Conservation (phyloP, 1,284 basidiomycete species). For the Sporisorium sorghi region DNA sequence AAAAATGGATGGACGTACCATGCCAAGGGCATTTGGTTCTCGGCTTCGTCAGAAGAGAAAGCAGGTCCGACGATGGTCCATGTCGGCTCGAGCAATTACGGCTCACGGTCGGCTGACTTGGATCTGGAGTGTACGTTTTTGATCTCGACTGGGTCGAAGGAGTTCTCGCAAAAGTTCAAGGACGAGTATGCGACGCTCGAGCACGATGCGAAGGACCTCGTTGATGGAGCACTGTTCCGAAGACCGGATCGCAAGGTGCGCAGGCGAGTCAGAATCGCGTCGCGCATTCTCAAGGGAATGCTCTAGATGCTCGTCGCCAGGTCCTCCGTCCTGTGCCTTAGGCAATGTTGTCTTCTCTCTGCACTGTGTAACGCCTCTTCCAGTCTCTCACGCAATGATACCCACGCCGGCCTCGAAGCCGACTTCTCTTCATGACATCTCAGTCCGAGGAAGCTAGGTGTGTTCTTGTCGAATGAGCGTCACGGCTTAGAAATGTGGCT, state of each 20-base stretch:
- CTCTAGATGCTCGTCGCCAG: conserved; percentile 23
- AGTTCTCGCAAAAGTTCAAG: conserved; percentile 66
- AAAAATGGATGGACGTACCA: conserved; percentile 97
- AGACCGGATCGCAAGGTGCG: conserved; percentile 76
- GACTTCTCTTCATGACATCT: no score
- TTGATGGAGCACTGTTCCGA: conserved; percentile 72
- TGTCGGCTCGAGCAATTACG: conserved; percentile 95
- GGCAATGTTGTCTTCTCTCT: no score
- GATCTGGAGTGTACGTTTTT: conserved; percentile 94
- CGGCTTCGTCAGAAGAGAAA: conserved; percentile 4
- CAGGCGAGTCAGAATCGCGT: conserved; percentile 71
- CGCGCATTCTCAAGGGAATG: conserved; percentile 61
- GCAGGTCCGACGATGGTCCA: conserved; percentile 74
- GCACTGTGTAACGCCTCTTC: no score
- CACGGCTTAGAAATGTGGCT: conserved; percentile 2
- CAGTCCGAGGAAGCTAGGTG: no score
- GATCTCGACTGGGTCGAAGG: conserved; percentile 74
- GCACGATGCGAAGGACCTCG: conserved; percentile 70
- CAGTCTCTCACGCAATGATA: conserved; percentile 15
- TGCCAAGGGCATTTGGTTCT: conserved; percentile 79
- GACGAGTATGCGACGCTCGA: conserved; percentile 72
- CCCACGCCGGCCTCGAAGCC: conserved; percentile 7
- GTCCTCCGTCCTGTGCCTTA: background rate
- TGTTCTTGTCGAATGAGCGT: background rate
- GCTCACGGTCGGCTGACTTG: conserved; percentile 86